Evolutionary conservation across 164 flowering plant species (phyloP).

Genomic region (Umbellularia californica): DNA sequence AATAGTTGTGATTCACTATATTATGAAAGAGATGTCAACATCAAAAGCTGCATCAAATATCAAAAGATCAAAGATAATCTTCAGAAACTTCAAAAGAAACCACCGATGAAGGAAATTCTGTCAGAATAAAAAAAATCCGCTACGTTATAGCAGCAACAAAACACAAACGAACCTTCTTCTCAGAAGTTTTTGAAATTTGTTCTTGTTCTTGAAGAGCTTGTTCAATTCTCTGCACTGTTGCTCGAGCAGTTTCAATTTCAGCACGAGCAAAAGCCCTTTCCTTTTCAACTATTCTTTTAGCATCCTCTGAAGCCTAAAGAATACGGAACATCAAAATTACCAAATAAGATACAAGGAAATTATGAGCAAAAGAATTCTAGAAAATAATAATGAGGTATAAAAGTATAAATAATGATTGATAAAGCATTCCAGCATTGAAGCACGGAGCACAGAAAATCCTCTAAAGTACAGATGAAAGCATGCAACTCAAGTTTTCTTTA

Average conservation of each 20-base stretch:
- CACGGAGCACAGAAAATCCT: background rate
- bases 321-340: background rate
- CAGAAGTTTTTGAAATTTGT: constrained; percentile 53
- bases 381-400: no score
- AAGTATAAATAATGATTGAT: no score
- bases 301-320: constrained; percentile 91
- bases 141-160: no score
- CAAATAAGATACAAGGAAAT: background rate
- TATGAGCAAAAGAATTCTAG: background rate
- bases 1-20: no score
- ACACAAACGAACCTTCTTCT: constrained; percentile 56
- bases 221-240: constrained; percentile 88
- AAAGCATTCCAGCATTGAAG: no score
- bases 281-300: constrained; percentile 76
- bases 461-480: background rate
- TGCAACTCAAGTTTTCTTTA: background rate
- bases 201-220: constrained; percentile 90
- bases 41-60: no score
- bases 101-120: no score
- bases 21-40: no score
- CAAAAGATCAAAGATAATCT: no score
- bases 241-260: constrained; percentile 93
- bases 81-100: no score
- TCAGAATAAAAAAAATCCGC: no score
- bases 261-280: constrained; percentile 95